Evolutionary conservation across 345 rosid species (phyloP), one percentile per base, ranked within the genome.

Genomic region (Dimocarpus longan): DNA sequence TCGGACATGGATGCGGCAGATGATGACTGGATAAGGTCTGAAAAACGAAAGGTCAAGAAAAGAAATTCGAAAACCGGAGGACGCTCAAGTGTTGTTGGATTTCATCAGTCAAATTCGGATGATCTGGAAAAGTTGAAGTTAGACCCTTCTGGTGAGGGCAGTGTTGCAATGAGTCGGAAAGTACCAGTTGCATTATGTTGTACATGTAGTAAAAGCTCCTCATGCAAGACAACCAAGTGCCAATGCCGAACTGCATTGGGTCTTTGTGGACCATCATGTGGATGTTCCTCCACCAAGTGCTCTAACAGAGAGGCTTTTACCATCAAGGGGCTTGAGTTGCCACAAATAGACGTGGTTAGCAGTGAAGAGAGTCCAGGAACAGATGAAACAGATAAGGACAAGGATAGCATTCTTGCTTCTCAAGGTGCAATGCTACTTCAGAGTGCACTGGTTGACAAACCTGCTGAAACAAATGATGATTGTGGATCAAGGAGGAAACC

Each of bases 341-440:
- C 77, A 32, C 76, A 84, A 42, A 56, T 54, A 28, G 86, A 78
- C 42, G 37, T 42, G 5, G 66, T 71, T 67, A 80, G 59, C 28
- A 32, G 32, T 48, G 79, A 46, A 9, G 84, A 64, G 28, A 82
- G 74, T 42, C 68, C 83, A 43, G 87, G 81, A 71, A 65, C 84
- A 19, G 90, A 86, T 70, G 91, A 82, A 43, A 69, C 69, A 52
- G 87, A 85, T 15, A 78, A 84, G 40, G 82, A 81, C 43, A 76
- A 84, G 40, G 83, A 81, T 43, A 74, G 28, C 11, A 60, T 48
- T 75, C 97, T 94, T 63, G 95, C 87, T 74, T 86, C 97, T 76
- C 93, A 85, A 18, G 97, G 98, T 70, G 95, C 97, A n/a, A 78
- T 83, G 85, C 83, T 96, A 57, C 94, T 96, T 50, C 93, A 91